Base-by-base conservation (phyloP, 176 grass and related monocot species). In the Raddia distichophylla region DNA sequence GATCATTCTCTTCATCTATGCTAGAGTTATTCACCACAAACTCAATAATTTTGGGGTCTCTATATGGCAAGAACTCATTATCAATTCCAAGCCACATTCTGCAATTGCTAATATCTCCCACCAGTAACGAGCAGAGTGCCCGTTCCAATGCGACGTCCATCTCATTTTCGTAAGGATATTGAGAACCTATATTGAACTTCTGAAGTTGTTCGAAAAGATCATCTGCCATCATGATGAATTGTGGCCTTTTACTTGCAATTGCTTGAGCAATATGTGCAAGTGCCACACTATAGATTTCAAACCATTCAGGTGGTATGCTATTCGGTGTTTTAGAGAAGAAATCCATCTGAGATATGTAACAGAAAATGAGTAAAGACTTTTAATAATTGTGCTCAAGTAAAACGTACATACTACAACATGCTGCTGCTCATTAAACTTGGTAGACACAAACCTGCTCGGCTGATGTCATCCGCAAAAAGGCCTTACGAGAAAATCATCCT, bases 231-330 rank as follows among this genome's bases (percentile, higher is more conserved):
- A 83, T 83, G 63, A 99, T 90, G 69, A 91, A 86, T 44, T 93
- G 83, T 55, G 96, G 96, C 52, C 77, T 86, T 86, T 91, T 99
- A 87, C 80, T 83, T 55, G 80, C 73, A 81, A 95, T 90, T 74
- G 92, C 93, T 85, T 95, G 93, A 84, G 93, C 91, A 69, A 99
- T 80, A 85, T 95, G 90, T 49, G 96, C 93, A 40, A 99, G 93
- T 55, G 93, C 92, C 62, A 95, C 93, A 18, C 89, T 94, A 53
- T 95, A 95, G 68, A 91, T 88, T 91, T 99, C 93, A 60, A 91
- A 99, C 81, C 87, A 86, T 82, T 99, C 96, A 32, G 96, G 88
- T 3, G 87, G 89, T 86, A 99, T 90, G 86, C 91, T 93, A 83
- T 90, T 99, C 1, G 96, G 96, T 83, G 92, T 89, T 90, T 90